Conservation (phyloP, 2,329 filamentous ascomycete genomes). For the Pestalotiopsis sp. region DNA sequence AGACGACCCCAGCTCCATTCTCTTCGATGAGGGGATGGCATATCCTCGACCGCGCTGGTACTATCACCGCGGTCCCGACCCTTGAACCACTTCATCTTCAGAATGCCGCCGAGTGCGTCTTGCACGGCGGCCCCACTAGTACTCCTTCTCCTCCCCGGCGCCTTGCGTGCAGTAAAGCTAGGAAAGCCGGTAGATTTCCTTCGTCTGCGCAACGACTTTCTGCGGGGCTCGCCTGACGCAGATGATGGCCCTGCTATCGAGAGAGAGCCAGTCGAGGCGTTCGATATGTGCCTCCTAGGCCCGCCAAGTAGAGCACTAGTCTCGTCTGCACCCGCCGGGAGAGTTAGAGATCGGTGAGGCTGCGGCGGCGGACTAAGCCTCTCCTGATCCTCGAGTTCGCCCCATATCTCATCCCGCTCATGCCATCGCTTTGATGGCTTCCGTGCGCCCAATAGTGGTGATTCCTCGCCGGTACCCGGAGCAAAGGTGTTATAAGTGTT, state of each 20-base stretch:
- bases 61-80: slow-evolving; percentile 30
- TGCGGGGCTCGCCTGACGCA: slow-evolving; percentile 21
- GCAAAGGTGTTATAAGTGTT: slow-evolving; percentile 51
- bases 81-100: slow-evolving; percentile 54
- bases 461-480: slow-evolving; percentile 36
- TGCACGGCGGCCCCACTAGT: slow-evolving; percentile 38
- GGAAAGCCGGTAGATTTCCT: slow-evolving; percentile 63
- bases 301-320: slow-evolving; percentile 38
- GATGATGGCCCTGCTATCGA: slow-evolving; percentile 22
- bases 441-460: slow-evolving; percentile 39
- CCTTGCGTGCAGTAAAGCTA: slow-evolving; percentile 55
- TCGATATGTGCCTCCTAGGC: slow-evolving; percentile 23
- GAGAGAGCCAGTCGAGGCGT: slow-evolving; percentile 26
- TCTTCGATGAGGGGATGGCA: neutral
- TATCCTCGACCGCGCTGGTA: slow-evolving; percentile 12
- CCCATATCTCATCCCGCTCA: slow-evolving; percentile 83
- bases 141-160: slow-evolving; percentile 35
- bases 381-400: slow-evolving; percentile 77
- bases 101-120: slow-evolving; percentile 51
- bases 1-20: slow-evolving; percentile 9
- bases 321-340: slow-evolving; percentile 40
- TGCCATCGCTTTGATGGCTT: slow-evolving; percentile 56
- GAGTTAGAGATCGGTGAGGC: slow-evolving; percentile 48
- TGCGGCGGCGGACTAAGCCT: slow-evolving; percentile 39
- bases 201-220: slow-evolving; percentile 40